Evolutionary conservation across 192 early-diverging fungal genomes (phyloP).

Genomic region (Coemansia sp.): DNA sequence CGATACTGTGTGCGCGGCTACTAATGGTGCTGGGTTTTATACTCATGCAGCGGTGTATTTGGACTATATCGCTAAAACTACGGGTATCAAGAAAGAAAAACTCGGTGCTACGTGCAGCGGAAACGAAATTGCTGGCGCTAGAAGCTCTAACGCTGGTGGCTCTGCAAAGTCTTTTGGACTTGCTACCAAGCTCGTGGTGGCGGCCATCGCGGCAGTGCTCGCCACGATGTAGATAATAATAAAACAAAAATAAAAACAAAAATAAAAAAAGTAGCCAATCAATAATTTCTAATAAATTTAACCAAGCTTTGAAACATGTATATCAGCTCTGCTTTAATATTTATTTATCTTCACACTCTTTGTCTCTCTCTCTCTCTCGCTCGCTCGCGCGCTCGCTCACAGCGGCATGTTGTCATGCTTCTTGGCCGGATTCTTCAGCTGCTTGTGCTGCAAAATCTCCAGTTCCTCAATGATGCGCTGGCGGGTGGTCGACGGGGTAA

Average conservation of each 20-base stretch:
- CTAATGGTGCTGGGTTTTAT: constrained; percentile 54
- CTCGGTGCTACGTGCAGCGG: constrained; percentile 40
- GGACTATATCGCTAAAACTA: constrained; percentile 42
- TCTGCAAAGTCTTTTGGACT: too few relatives aligned
- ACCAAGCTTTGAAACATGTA: too few relatives aligned
- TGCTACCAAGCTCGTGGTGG: background rate
- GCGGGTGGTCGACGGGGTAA: constrained; percentile 73
- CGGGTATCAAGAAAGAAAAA: constrained; percentile 25
- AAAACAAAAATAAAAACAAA: background rate
- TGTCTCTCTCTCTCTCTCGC: too few relatives aligned
- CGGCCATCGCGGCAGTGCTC: background rate
- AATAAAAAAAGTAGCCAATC: too few relatives aligned
- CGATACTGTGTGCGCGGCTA: constrained; percentile 33
- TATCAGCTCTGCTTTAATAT: too few relatives aligned
- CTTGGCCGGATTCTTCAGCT: constrained; percentile 75
- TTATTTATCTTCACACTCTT: too few relatives aligned
- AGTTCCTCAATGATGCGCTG: constrained; percentile 86
- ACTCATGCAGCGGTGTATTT: constrained; percentile 50
- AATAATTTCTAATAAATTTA: too few relatives aligned
- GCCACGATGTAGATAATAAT: too few relatives aligned
- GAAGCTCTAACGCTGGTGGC: constrained; percentile 2
- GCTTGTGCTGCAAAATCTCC: constrained; percentile 75
- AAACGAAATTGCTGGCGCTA: constrained; percentile 12
- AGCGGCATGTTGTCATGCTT: constrained; percentile 96
- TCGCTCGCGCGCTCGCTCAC: too few relatives aligned